A percentile compares a stretch with the other conserved stretches of the same genome.
These are phyloP conservation scores for Aquilaria sinensis DNA, from an alignment of 345 rosid species.

Conservation along the genomic window DNA sequence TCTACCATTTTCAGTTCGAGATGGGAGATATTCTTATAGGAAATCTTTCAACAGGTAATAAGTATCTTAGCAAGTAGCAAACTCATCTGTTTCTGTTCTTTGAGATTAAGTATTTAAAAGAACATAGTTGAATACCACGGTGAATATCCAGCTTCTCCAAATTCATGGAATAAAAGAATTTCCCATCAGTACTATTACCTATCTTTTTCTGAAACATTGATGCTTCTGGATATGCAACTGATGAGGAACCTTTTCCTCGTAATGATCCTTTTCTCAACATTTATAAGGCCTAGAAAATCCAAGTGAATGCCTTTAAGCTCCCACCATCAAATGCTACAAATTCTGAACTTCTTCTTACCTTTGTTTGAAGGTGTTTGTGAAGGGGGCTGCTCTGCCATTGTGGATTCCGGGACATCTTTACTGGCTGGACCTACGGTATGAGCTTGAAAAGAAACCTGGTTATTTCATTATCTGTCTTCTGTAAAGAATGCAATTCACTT, in stretches of 20 bases:
- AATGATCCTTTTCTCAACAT: neutral
- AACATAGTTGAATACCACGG: too few species aligned
- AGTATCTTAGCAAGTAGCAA: too few species aligned
- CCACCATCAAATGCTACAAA: neutral
- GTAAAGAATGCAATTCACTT: too few species aligned
- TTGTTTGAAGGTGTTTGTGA: constrained; percentile 40
- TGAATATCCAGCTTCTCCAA: too few species aligned
- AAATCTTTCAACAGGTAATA: constrained; percentile 54
- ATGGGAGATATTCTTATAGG: constrained; percentile 66
- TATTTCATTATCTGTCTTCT: neutral
- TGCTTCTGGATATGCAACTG: too few species aligned
- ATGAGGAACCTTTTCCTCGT: too few species aligned
- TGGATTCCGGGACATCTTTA: constrained; percentile 79
- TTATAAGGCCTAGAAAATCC: neutral
- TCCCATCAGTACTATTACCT: too few species aligned
- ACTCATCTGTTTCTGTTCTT: too few species aligned
- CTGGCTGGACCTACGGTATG: constrained; percentile 78
- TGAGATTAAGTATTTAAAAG: too few species aligned
- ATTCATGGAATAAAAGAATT: too few species aligned
- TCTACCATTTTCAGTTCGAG: constrained; percentile 36
- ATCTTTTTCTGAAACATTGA: too few species aligned
- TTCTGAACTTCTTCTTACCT: neutral
- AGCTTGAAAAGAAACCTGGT: neutral
- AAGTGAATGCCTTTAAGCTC: neutral
- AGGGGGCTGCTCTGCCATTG: constrained; percentile 61